These are phyloP conservation scores for Raphanus sativus DNA, from an alignment of 345 rosid species.

Conservation along the genomic window DNA sequence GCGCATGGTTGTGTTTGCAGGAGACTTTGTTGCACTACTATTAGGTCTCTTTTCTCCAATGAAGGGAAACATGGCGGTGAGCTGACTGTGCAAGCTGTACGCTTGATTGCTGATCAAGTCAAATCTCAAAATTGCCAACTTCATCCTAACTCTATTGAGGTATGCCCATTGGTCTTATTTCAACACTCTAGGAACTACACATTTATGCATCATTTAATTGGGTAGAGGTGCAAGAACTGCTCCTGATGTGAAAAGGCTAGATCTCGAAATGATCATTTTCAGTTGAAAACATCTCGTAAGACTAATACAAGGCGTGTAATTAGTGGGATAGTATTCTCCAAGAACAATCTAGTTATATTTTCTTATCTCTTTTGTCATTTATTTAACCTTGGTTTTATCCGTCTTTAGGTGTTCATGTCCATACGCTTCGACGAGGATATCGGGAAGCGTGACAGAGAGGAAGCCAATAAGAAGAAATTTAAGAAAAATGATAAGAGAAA, in stretches of 20 bases:
- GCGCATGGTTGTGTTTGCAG: constrained; percentile 45
- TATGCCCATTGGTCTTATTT: constrained; percentile 37
- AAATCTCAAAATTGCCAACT: constrained; percentile 74
- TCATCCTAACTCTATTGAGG: constrained; percentile 90
- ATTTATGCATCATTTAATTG: background rate
- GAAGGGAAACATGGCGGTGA: constrained; percentile 92
- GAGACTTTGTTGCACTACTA: constrained; percentile 71
- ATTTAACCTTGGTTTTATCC: constrained; percentile 11
- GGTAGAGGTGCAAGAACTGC: constrained; percentile 1
- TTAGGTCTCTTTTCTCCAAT: constrained; percentile 74
- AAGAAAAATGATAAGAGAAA: constrained; percentile 62
- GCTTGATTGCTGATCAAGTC: constrained; percentile 77
- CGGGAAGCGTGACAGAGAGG: constrained; percentile 44
- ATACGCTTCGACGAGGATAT: constrained; percentile 83
- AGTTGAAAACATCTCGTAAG: background rate
- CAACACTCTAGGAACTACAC: constrained; percentile 13
- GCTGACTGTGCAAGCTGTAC: constrained; percentile 76
- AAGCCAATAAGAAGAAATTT: constrained; percentile 45
- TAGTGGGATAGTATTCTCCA: background rate
- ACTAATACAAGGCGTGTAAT: background rate
- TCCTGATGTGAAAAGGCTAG: constrained; percentile 5
- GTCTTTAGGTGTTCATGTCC: constrained; percentile 74
- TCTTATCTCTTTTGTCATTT: constrained; percentile 12
- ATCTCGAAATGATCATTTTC: background rate
- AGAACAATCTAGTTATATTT: background rate